Conservation (phyloP, 176 grass and related monocot species). For the Zea luxurians region DNA sequence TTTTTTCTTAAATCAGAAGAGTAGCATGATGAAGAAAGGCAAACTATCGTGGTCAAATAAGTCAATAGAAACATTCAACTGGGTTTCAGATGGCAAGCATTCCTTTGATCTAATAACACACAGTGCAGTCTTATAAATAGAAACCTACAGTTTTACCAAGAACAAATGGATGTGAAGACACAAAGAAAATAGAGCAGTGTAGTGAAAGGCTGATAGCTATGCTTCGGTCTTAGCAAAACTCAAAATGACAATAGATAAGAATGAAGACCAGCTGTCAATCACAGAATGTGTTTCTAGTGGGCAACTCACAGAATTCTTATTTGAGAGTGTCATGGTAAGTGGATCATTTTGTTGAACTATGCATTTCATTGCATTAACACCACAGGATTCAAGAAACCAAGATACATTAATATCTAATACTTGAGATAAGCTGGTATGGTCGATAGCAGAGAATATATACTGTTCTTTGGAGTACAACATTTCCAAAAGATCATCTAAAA, state of each 20-base stretch:
- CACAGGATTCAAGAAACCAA: background rate
- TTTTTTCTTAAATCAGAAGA: background rate
- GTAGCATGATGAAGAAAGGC: slow-evolving; percentile 22
- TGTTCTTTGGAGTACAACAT: slow-evolving; percentile 20
- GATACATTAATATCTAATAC: background rate
- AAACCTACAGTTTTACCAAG: slow-evolving; percentile 1
- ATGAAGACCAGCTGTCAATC: slow-evolving; percentile 23
- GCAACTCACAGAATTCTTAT: slow-evolving; percentile 3
- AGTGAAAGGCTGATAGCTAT: slow-evolving; percentile 26
- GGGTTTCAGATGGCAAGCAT: slow-evolving; percentile 15
- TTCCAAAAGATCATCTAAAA: slow-evolving; percentile 20
- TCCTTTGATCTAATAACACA: background rate
- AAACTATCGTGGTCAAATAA: slow-evolving; percentile 2
- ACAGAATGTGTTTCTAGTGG: slow-evolving; percentile 7
- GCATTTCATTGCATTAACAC: background rate
- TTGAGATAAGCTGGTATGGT: background rate
- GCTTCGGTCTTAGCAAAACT: slow-evolving; percentile 15
- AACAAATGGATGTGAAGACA: slow-evolving; percentile 21
- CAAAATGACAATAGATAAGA: slow-evolving; percentile 24
- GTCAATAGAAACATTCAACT: background rate
- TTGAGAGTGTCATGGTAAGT: slow-evolving; percentile 22
- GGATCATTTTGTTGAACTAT: slow-evolving; percentile 26
- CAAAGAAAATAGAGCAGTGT: slow-evolving; percentile 15
- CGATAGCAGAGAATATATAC: background rate
- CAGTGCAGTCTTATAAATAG: background rate